Evolutionary conservation across 2,329 filamentous ascomycete genomes (phyloP).

Genomic region (Stagonosporopsis cucurbitacearum): DNA sequence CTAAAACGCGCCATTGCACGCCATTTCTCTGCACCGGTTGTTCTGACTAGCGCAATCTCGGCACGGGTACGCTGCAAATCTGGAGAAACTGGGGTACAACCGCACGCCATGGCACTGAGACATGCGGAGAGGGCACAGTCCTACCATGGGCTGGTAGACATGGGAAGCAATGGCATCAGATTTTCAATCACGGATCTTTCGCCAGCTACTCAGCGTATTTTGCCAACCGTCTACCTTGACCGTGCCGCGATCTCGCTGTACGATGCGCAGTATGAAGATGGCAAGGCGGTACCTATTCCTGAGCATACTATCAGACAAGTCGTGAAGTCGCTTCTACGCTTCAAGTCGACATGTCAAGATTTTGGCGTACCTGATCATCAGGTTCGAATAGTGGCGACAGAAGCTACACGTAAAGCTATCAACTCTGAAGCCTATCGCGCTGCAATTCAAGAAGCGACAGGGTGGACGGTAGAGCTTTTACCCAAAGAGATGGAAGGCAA

Average conservation of each 20-base stretch:
- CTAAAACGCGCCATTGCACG: conserved; percentile 29
- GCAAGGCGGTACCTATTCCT: conserved; percentile 59
- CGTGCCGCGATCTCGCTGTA: conserved; percentile 85
- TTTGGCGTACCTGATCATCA: conserved; percentile 71
- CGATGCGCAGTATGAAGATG: conserved; percentile 69
- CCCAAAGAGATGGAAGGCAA: conserved; percentile 81
- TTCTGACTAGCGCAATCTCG: conserved; percentile 19
- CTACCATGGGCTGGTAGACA: conserved; percentile 46
- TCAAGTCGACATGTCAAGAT: conserved; percentile 72
- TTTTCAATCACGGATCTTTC: conserved; percentile 88
- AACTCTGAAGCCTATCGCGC: conserved; percentile 74
- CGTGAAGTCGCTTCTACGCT: conserved; percentile 69
- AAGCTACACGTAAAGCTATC: conserved; percentile 81
- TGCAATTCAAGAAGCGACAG: conserved; percentile 68
- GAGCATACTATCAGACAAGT: conserved; percentile 69
- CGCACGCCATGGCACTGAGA: conserved; percentile 13
- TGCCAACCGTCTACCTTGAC: conserved; percentile 79
- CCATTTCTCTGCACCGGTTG: conserved; percentile 28
- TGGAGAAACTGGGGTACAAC: conserved; percentile 21
- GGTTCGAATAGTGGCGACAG: conserved; percentile 81
- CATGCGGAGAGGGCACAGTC: conserved; percentile 25
- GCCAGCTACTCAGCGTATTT: conserved; percentile 71
- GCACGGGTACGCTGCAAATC: conserved; percentile 23
- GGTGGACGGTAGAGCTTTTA: conserved; percentile 74
- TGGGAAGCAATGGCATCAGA: conserved; percentile 80